Evolutionary conservation across 495 filamentous ascomycete genomes (phyloP).

Genomic region (Cercophora newfieldiana): DNA sequence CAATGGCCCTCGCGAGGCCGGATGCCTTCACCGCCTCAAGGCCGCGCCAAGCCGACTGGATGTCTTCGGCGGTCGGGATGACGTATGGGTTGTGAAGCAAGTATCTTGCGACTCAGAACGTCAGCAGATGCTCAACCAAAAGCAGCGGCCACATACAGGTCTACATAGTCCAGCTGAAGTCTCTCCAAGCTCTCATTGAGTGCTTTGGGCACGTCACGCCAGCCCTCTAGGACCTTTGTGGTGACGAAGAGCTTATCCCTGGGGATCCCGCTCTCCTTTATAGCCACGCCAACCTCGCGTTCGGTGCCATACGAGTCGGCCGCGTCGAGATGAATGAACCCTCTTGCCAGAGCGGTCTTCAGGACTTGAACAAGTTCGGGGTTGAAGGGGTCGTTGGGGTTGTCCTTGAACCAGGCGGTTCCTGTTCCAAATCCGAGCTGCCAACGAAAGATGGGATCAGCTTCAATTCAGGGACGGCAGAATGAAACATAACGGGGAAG

Average conservation of each 20-base stretch:
- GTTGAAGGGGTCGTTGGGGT: not conserved
- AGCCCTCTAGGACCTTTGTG: slow-evolving; percentile 3
- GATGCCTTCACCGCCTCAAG: not conserved
- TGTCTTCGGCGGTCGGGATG: not conserved
- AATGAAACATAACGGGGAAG: no score
- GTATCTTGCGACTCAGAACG: not conserved
- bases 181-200: not conserved
- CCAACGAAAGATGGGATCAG: not conserved
- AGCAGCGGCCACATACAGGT: not conserved
- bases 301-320: not conserved
- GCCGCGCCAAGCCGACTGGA: not conserved
- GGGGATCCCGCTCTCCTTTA: slow-evolving; percentile 5
- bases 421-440: not conserved
- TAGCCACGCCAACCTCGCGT: not conserved
- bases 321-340: not conserved
- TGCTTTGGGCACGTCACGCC: not conserved
- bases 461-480: slow-evolving; percentile 8
- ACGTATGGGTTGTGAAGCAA: slow-evolving; percentile 1
- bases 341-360: not conserved
- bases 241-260: slow-evolving; percentile 8
- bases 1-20: slow-evolving; percentile 1
- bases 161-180: not conserved
- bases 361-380: not conserved
- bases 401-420: not conserved
- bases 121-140: not conserved